Evolutionary conservation across 306 rosid species (phyloP).

Genomic region (Lathyrus tuberosus): DNA sequence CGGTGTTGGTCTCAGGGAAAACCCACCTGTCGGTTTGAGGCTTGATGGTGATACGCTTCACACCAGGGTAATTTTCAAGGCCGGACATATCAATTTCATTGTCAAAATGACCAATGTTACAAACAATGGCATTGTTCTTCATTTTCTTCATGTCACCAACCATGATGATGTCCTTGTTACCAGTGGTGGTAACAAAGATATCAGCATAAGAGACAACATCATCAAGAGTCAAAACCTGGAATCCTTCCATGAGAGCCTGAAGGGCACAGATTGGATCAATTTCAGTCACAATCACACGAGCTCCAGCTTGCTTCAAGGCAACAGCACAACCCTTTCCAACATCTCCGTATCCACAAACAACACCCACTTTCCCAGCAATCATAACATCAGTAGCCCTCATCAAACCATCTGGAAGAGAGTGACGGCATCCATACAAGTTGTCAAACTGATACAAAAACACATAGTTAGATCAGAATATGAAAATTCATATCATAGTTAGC

Average conservation of each 20-base stretch:
- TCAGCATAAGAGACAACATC: conserved; percentile 77
- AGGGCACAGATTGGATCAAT: conserved; percentile 98
- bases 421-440: conserved; percentile 99
- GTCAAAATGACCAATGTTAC: conserved; percentile 99
- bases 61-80: conserved; percentile 82
- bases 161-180: conserved; percentile 99
- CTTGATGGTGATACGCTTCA: conserved; percentile 92
- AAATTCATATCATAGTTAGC: conserved; percentile 1
- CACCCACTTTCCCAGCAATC: conserved; percentile 96
- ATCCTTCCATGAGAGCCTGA: conserved; percentile 97
- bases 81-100: conserved; percentile 86
- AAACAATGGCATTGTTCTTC: conserved; percentile 98
- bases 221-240: conserved; percentile 70
- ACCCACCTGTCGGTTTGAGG: conserved; percentile 99
- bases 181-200: conserved; percentile 96
- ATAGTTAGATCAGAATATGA: conserved; percentile 23
- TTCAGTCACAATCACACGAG: conserved; percentile 97
- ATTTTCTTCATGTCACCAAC: conserved; percentile 83
- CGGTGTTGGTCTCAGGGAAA: conserved; percentile 76
- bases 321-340: conserved; percentile 99
- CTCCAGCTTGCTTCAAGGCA: conserved; percentile 94
- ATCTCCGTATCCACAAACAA: conserved; percentile 91
- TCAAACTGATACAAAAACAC: conserved; percentile 62
- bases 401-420: conserved; percentile 95
- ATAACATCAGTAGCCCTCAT: conserved; percentile 98